A percentile compares a stretch with the other conserved stretches of the same genome.
phyloP scores from a whole-genome alignment of 257 asterid genomes.

The Eucommia ulmoides region DNA sequence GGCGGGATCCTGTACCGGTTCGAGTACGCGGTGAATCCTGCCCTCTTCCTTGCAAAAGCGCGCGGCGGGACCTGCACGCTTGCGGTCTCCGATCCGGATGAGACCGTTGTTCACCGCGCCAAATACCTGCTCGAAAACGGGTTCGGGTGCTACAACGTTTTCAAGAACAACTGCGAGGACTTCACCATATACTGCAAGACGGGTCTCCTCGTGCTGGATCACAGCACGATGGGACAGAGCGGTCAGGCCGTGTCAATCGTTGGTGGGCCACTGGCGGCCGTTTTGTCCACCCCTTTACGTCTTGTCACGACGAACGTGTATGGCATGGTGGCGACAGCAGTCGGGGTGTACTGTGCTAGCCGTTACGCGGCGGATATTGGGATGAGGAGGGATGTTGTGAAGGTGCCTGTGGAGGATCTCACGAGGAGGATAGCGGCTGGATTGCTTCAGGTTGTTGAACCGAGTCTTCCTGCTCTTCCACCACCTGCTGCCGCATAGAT shows the following conservation, averaged over 20 bases:
- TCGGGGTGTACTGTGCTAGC: neutral
- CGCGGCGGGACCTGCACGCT: slow-evolving; percentile 1
- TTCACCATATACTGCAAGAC: neutral
- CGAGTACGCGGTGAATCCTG: neutral
- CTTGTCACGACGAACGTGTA: neutral
- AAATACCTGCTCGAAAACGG: neutral
- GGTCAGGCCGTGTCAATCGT: neutral
- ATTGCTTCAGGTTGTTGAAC: neutral
- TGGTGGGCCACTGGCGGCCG: slow-evolving; percentile 1
- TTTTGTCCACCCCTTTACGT: neutral
- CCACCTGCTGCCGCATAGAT: neutral
- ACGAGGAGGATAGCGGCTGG: neutral
- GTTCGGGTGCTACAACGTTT: neutral
- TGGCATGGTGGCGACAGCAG: neutral
- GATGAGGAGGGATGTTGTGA: slow-evolving; percentile 1
- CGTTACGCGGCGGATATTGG: slow-evolving; percentile 1
- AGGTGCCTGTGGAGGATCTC: neutral
- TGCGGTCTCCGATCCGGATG: neutral
- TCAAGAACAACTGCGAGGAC: neutral
- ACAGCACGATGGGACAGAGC: neutral
- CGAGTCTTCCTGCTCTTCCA: neutral
- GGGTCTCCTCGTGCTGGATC: neutral
- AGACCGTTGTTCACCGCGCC: neutral
- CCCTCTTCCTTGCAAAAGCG: neutral
- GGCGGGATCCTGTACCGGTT: slow-evolving; percentile 1